These are phyloP conservation scores for Sanghuangporus baumii DNA, from an alignment of 1,284 basidiomycete species.

Conservation along the genomic window DNA sequence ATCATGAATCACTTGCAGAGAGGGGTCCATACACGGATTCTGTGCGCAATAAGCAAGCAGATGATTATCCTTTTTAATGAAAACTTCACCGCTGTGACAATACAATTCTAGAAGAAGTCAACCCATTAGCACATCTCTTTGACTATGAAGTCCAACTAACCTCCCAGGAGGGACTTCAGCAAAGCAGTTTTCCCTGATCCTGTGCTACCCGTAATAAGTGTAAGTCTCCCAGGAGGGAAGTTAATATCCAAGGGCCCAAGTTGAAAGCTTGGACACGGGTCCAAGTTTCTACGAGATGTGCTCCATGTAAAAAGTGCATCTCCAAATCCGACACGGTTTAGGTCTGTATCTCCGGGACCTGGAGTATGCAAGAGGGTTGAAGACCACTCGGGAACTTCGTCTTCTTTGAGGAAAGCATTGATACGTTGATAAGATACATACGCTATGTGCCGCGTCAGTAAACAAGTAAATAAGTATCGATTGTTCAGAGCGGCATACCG, in stretches of 20 bases:
- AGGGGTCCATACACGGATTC: constrained; percentile 48
- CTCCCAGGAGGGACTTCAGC: constrained; percentile 59
- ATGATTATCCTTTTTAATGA: constrained; percentile 58
- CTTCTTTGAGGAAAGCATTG: constrained; percentile 53
- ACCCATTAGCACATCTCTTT: background rate
- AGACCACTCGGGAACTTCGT: constrained; percentile 64
- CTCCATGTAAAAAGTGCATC: constrained; percentile 57
- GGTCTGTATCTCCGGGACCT: constrained; percentile 14
- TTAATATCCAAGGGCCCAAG: constrained; percentile 53
- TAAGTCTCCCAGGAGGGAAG: constrained; percentile 56
- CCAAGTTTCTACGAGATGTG: constrained; percentile 27
- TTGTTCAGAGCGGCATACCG: constrained; percentile 33
- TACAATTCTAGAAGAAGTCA: constrained; percentile 53
- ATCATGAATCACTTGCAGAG: background rate
- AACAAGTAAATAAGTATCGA: constrained; percentile 3
- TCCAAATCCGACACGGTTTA: constrained; percentile 43
- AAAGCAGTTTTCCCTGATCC: constrained; percentile 78
- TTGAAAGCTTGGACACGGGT: constrained; percentile 35
- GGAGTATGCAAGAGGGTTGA: constrained; percentile 40
- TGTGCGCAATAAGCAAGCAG: constrained; percentile 64
- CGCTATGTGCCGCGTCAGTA: constrained; percentile 30
- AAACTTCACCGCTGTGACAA: constrained; percentile 51
- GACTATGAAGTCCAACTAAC: constrained; percentile 32
- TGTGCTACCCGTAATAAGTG: constrained; percentile 67
- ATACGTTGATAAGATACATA: constrained; percentile 71